Conservation (phyloP, 345 rosid species). For the Sisymbrium irio region DNA sequence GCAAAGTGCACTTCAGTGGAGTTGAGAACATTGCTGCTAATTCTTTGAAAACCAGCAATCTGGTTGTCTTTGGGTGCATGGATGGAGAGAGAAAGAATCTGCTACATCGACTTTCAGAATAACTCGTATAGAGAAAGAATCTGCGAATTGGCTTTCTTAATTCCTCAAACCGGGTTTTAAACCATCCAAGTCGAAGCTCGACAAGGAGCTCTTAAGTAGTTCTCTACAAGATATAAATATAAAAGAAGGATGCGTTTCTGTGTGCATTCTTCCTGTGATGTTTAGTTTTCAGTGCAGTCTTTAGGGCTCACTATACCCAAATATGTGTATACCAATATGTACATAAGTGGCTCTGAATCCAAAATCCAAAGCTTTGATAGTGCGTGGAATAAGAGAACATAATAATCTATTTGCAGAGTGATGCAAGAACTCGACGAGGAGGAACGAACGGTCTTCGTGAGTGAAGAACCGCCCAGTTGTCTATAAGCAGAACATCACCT, state of each 20-base stretch:
- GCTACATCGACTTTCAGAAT: constrained; percentile 28
- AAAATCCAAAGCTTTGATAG: background rate
- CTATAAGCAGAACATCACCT: constrained; percentile 74
- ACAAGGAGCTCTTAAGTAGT: constrained; percentile 22
- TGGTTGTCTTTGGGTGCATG: constrained; percentile 35
- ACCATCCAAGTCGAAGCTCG: constrained; percentile 15
- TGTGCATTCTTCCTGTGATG: background rate
- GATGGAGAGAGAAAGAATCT: constrained; percentile 17
- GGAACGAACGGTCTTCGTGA: constrained; percentile 64
- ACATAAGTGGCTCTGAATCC: background rate
- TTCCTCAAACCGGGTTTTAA: constrained; percentile 25
- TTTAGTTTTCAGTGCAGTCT: background rate
- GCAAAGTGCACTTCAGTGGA: constrained; percentile 34
- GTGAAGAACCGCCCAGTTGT: constrained; percentile 88
- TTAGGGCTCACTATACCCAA: constrained; percentile 6
- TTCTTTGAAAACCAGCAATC: constrained; percentile 36
- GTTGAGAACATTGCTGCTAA: constrained; percentile 27
- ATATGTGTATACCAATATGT: background rate
- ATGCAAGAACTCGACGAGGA: constrained; percentile 82
- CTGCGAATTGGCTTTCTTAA: constrained; percentile 28
- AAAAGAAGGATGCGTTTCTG: background rate
- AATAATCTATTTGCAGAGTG: constrained; percentile 64
- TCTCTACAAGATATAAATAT: background rate
- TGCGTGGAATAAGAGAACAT: background rate
- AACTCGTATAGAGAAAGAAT: constrained; percentile 32